Conservation (phyloP, 2,329 filamentous ascomycete genomes). For the Sporothrix protearum region DNA sequence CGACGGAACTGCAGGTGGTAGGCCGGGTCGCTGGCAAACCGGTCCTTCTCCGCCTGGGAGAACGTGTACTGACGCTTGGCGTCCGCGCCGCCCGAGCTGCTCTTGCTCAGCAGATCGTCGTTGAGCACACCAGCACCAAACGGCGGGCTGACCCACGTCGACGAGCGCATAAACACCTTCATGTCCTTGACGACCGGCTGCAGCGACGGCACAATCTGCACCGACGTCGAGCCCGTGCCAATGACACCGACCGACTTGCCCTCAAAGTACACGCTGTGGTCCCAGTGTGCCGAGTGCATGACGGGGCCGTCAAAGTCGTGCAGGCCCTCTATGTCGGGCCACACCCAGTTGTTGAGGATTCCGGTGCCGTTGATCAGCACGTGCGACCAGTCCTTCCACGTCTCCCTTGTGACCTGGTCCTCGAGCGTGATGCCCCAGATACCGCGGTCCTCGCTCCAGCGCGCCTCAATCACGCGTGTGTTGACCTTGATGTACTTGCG, state of each 20-base stretch:
- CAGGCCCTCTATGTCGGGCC: conserved; percentile 36
- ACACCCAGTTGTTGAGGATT: conserved; percentile 31
- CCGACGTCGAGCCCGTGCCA: conserved; percentile 33
- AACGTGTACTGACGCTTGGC: conserved; percentile 40
- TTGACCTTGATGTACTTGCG: conserved; percentile 45
- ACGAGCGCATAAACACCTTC: conserved; percentile 26
- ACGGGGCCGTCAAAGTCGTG: conserved; percentile 33
- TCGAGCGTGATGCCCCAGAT: conserved; percentile 39
- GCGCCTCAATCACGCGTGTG: conserved; percentile 41
- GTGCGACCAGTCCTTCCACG: conserved; percentile 27
- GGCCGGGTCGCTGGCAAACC: conserved; percentile 23
- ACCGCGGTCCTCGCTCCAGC: conserved; percentile 43
- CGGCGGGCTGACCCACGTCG: conserved; percentile 26
- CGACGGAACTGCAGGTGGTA: conserved; percentile 26
- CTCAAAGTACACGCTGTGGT: conserved; percentile 29
- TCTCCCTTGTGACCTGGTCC: conserved; percentile 30
- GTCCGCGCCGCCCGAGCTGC: conserved; percentile 30
- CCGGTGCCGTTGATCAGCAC: conserved; percentile 29
- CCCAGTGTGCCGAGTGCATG: conserved; percentile 35
- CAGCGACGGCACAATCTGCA: conserved; percentile 34
- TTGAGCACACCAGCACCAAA: conserved; percentile 31
- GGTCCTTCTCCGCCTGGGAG: conserved; percentile 23
- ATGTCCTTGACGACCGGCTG: conserved; percentile 25
- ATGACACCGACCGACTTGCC: conserved; percentile 34
- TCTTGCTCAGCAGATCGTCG: conserved; percentile 30